Evolutionary conservation across 2,329 filamentous ascomycete species (phyloP), one percentile per base, ranked within the genome.

Genomic region (Macrophomina tecta): DNA sequence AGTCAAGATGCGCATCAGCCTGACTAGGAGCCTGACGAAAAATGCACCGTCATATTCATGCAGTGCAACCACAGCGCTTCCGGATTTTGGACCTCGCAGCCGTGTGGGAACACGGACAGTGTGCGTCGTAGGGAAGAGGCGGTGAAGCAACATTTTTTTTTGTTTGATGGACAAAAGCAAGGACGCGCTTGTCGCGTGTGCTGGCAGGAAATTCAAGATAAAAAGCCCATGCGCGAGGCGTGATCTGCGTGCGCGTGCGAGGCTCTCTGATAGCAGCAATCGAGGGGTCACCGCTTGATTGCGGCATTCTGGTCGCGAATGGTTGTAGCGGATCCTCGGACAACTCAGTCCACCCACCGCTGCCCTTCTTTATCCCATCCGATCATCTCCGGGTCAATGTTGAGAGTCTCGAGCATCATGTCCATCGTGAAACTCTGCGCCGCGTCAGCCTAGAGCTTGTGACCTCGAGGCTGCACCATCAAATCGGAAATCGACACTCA

Each of bases 401-500:
- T 89, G 67, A 91, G 78, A 36, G 84, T 87, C 70, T 84, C 84
- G 16, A 91, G 81, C 89, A 91, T 91, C 83, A 87, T 87, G 56
- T 85, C 87, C 84, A 91, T 89, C 12, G 87, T 90, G 72, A 91
- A 90, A 12, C 84, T 84, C 87, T 89, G 48, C 45, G 23, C 67
- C 6, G 3, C 30, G 53, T 64, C 55, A 65, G 62, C 53, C 45
- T 28, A 18, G 12, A 32, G 51, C 5, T 3, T 40, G 14, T 38
- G 18, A 32, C 28, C 38, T 30, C 28, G 30, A 46, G 38, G 32
- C 38, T 67, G 9, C 6, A 34, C 42, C 23, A 63, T 64, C 12
- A 3, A 51, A 23, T 32, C 28, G 67, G 3, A 65, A 9, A 28
- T 38, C 28, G 67, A 62, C 46, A 76, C 76, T 77, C 68, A 79